phyloP scores from a whole-genome alignment of 2,329 filamentous ascomycete genomes.

The Stemphylium beticola region DNA sequence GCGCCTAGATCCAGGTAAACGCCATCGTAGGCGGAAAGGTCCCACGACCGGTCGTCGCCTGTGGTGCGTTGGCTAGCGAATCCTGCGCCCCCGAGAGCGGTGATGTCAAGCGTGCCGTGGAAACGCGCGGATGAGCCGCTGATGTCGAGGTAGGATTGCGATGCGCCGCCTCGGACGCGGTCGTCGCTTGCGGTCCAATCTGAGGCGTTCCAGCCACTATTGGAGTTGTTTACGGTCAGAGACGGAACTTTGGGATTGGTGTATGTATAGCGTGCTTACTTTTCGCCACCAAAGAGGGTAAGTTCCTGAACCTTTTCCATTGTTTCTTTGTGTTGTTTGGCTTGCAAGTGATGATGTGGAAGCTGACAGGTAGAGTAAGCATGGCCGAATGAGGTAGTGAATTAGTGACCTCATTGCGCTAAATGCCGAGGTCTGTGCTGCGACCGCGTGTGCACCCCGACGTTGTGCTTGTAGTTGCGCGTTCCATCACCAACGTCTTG shows the following conservation, averaged over 20 bases:
- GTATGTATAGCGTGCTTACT: conserved; percentile 20
- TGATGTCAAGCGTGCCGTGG: conserved; percentile 73
- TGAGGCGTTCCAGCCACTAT: conserved; percentile 63
- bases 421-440: conserved; percentile 7
- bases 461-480: not conserved
- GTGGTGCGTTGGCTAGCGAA: conserved; percentile 80
- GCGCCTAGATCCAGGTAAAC: conserved; percentile 61
- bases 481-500: not conserved
- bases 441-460: no score
- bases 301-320: conserved; percentile 31
- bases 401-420: conserved; percentile 14
- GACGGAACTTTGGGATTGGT: no score
- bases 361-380: conserved; percentile 1
- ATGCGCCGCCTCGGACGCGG: conserved; percentile 76
- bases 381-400: no score
- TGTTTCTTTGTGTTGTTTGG: not conserved
- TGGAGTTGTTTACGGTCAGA: not conserved
- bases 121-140: conserved; percentile 58
- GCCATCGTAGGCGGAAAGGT: conserved; percentile 69
- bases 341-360: not conserved
- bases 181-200: conserved; percentile 77
- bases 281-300: conserved; percentile 39
- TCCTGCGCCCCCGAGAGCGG: conserved; percentile 77
- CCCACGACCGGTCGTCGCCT: conserved; percentile 63
- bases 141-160: conserved; percentile 60